A percentile compares a stretch with the other conserved stretches of the same genome.
These are phyloP conservation scores for Lentinula detonsa DNA, from an alignment of 768 basidiomycete species.

Conservation along the genomic window DNA sequence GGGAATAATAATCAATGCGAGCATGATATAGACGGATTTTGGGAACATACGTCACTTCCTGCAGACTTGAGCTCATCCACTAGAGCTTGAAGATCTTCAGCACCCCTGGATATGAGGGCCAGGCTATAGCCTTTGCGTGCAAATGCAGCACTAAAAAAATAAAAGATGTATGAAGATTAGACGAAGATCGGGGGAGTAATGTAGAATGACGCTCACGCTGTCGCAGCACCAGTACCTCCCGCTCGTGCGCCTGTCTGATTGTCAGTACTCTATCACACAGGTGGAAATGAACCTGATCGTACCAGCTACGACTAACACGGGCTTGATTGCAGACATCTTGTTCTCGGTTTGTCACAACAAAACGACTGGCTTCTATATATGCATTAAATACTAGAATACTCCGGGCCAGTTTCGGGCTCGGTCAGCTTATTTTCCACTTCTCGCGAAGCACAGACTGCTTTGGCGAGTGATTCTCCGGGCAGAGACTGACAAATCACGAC, in stretches of 20 bases:
- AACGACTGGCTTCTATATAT: neutral
- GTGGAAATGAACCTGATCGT: slow-evolving; percentile 14
- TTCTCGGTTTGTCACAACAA: too few relatives aligned
- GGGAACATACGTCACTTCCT: slow-evolving; percentile 50
- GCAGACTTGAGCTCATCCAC: slow-evolving; percentile 46
- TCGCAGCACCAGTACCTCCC: slow-evolving; percentile 48
- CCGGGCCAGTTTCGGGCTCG: neutral
- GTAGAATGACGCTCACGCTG: slow-evolving; percentile 38
- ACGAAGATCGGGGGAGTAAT: neutral
- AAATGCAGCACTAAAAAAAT: slow-evolving; percentile 44
- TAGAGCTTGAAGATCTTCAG: slow-evolving; percentile 41
- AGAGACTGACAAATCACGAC: neutral
- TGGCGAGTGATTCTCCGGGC: neutral
- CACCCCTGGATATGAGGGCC: slow-evolving; percentile 58
- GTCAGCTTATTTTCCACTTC: neutral
- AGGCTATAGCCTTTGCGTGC: slow-evolving; percentile 59
- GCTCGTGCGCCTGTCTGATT: slow-evolving; percentile 33
- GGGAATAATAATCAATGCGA: neutral
- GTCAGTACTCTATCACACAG: neutral
- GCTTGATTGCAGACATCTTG: slow-evolving; percentile 10
- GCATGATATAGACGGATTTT: neutral
- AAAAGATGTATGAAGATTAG: neutral
- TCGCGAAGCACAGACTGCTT: neutral
- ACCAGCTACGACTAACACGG: slow-evolving; percentile 56
- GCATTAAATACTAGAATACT: neutral